phyloP scores from a whole-genome alignment of 1,284 basidiomycete genomes.

The Cryptococcus maquisensis region DNA sequence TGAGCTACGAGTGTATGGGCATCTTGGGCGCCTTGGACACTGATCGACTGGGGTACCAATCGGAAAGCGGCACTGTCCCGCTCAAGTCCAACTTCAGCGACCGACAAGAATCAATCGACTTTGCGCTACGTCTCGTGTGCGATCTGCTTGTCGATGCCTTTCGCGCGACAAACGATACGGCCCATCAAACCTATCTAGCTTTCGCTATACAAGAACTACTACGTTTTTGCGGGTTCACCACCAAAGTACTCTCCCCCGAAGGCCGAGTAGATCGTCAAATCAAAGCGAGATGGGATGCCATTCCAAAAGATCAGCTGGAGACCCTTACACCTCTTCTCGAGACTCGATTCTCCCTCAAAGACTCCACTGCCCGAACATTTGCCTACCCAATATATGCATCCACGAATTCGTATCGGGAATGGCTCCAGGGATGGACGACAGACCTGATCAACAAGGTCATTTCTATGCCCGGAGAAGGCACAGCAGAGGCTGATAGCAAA shows the following conservation, averaged over 20 bases:
- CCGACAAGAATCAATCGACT: slow-evolving; percentile 69
- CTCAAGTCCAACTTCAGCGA: slow-evolving; percentile 80
- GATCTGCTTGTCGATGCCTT: slow-evolving; percentile 89
- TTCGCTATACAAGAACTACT: slow-evolving; percentile 92
- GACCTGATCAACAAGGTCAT: slow-evolving; percentile 68
- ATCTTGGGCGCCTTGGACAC: slow-evolving; percentile 94
- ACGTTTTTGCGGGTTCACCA: slow-evolving; percentile 79
- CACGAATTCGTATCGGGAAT: slow-evolving; percentile 83
- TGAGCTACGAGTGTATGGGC: slow-evolving; percentile 87
- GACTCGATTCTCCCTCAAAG: slow-evolving; percentile 56
- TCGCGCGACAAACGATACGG: slow-evolving; percentile 87
- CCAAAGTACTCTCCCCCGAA: slow-evolving; percentile 47
- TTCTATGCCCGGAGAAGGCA: slow-evolving; percentile 30
- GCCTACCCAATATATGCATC: slow-evolving; percentile 72
- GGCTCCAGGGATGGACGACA: slow-evolving; percentile 87
- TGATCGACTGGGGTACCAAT: slow-evolving; percentile 62
- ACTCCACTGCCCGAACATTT: slow-evolving; percentile 39
- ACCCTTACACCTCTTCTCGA: slow-evolving; percentile 84
- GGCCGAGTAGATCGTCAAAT: slow-evolving; percentile 62
- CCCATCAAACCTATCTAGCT: slow-evolving; percentile 83
- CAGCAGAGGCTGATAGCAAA: slow-evolving; percentile 23
- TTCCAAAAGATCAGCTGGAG: slow-evolving; percentile 82
- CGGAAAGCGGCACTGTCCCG: slow-evolving; percentile 62
- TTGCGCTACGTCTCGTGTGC: slow-evolving; percentile 79
- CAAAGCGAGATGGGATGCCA: slow-evolving; percentile 64